These are phyloP conservation scores for Rhinocladiella mackenziei DNA, from an alignment of 2,329 filamentous ascomycete species.

Conservation along the genomic window DNA sequence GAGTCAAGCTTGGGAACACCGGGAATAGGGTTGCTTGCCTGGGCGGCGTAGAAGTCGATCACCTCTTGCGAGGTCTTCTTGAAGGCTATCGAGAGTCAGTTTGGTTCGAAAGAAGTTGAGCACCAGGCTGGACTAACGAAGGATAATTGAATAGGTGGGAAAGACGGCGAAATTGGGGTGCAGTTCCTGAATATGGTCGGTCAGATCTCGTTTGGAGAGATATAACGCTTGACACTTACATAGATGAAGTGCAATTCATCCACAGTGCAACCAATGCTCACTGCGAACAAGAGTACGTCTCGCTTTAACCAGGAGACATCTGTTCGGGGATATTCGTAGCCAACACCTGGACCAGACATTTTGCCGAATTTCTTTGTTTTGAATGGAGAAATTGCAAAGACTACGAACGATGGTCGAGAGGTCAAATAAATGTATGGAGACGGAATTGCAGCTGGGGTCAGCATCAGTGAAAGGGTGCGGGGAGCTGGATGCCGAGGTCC, in stretches of 20 bases:
- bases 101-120: too few species aligned
- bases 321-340: constrained; percentile 73
- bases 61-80: constrained; percentile 73
- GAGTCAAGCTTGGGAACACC: constrained; percentile 72
- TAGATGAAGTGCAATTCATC: constrained; percentile 93
- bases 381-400: neutral
- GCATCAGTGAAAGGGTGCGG: too few species aligned
- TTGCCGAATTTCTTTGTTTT: constrained; percentile 12
- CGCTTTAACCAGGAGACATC: constrained; percentile 83
- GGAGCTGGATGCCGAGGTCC: too few species aligned
- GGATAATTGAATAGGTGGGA: constrained; percentile 79
- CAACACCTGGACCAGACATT: constrained; percentile 55
- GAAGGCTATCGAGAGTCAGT: constrained; percentile 53
- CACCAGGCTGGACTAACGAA: constrained; percentile 55
- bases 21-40: constrained; percentile 64
- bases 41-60: constrained; percentile 75
- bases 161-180: constrained; percentile 84
- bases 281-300: constrained; percentile 83
- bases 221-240: constrained; percentile 47
- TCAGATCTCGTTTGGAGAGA: neutral
- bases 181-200: constrained; percentile 57
- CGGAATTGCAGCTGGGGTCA: neutral
- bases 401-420: neutral
- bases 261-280: constrained; percentile 74
- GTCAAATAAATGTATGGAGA: too few species aligned